Conservation (phyloP, 352 stramenopile species). For the Pythium utonaiense region DNA sequence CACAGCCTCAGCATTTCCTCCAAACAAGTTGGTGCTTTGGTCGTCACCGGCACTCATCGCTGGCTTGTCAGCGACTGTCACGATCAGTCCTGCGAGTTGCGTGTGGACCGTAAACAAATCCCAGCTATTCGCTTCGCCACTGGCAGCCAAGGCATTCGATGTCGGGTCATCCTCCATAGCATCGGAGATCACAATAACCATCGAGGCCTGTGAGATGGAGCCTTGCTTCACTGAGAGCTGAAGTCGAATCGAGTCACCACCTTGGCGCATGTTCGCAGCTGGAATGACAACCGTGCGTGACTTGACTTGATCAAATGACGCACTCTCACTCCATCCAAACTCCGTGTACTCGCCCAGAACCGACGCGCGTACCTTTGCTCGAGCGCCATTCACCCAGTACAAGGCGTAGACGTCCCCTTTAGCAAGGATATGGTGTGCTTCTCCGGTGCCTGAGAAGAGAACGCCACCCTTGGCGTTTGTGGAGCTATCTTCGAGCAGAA, state of each 20-base stretch:
- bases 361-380: slow-evolving; percentile 50
- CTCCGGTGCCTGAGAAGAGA: slow-evolving; percentile 25
- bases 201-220: slow-evolving; percentile 69
- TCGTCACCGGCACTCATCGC: slow-evolving; percentile 5
- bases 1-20: slow-evolving; percentile 1
- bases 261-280: slow-evolving; percentile 28
- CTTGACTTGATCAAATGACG: slow-evolving; percentile 47
- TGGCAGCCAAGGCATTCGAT: slow-evolving; percentile 19
- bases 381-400: slow-evolving; percentile 65
- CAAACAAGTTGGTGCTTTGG: slow-evolving; percentile 23
- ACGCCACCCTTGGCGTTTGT: slow-evolving; percentile 3
- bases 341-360: slow-evolving; percentile 39
- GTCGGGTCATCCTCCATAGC: not conserved
- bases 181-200: slow-evolving; percentile 50
- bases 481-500: slow-evolving; percentile 50
- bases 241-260: slow-evolving; percentile 26
- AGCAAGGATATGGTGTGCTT: slow-evolving; percentile 70
- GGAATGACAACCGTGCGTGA: slow-evolving; percentile 51
- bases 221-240: slow-evolving; percentile 68
- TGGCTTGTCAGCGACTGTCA: slow-evolving; percentile 72
- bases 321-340: slow-evolving; percentile 64
- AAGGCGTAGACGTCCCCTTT: slow-evolving; percentile 71
- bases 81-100: slow-evolving; percentile 61
- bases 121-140: slow-evolving; percentile 32
- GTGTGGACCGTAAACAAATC: slow-evolving; percentile 62